Evolutionary conservation across 805 yeast species (phyloP), one percentile per base, ranked within the genome.

Genomic region (Schwanniomyces polymorphus): DNA sequence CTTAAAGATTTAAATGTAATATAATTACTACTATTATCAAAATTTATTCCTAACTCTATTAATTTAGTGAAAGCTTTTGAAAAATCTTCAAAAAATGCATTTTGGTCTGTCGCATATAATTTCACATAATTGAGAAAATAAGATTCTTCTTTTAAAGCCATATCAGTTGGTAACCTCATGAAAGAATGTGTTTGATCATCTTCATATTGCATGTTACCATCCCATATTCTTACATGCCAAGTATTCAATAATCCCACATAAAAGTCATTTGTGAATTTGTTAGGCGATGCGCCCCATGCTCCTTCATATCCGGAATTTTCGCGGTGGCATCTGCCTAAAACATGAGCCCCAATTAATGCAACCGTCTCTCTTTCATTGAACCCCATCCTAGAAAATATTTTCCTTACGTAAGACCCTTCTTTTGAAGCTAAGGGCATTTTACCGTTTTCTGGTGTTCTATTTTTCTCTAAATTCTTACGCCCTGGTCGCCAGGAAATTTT

Each of bases 401-500:
- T 71, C 55, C 85, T 77, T 11, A 88, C 84, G 59, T 88, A 91
- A 21, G 72, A 69, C 2, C 85, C 78, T 43, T 82, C 91, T 57
- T 74, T 64, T 4, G 84, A 66, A 23, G 91, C 95, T 58, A 85
- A 81, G 5, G 96, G 96, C 39, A 88, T 72, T 60, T 88, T 76
- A 12, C 87, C 90, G 60, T 81, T 84, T 16, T 80, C 80, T 29
- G 91, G 88, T 11, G 76, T 76, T 37, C 80, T 76, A 16, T 58
- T 51, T 14, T 69, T 59, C 48, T 76, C 84, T 66, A 49, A 76
- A 67, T 61, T 88, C 90, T 7, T 77, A 71, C 96, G 75, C 35
- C 96, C 97, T 7, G 94, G 85, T 66, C 82, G 82, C 97, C 97
- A 90, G 16, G 79, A 75, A 47, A 88, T 72, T 55, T 81, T 76